Base-by-base conservation (phyloP, 2,329 filamentous ascomycete species). In the Penicillium glabrum region DNA sequence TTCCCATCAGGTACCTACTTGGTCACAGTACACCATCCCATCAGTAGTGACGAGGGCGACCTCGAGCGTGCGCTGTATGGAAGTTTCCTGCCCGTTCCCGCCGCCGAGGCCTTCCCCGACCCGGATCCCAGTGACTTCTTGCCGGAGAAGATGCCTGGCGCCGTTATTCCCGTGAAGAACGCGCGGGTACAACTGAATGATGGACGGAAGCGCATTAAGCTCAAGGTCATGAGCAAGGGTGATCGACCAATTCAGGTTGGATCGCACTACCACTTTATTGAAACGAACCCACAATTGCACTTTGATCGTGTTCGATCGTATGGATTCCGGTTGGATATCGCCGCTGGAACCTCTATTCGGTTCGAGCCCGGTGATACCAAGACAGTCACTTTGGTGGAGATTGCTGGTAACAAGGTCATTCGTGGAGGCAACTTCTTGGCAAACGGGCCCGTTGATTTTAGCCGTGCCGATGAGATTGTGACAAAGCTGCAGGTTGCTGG, bases 241-340 rank as follows among this genome's bases (percentile, higher is more conserved):
- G 93, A 98, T 74, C 82, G 93, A 31, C 93, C 93, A 1, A 89
- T 97, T 59, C 93, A 97, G 81, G 82, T 90, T 58, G 93, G 93
- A 31, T 96, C 91, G 31, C 93, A 98, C 76, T 98, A 96, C 74
- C 93, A 97, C 76, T 96, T 98, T 72, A 86, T 96, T 69, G 93
- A 98, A 79, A 89, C 87, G n/a, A 98, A 98, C 75, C 90, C 92
- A 0, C 86, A 90, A 72, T 83, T 98, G 50, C 85, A 90, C 60
- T 98, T 98, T 72, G 93, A 98, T 75, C 90, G 93, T 26, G 79
- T 85, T 49, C 86, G 85, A 63, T 86, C 92, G 1, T 95, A 95
- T 69, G 93, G 93, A 6, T 96, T 86, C 76, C 85, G 92, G 11
- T 82, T 98, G 14, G 93, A 98, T 69, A 95, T 98, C 56, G 82